Conservation (phyloP, 371 early-diverging fungal species). For the Zychaea mexicana region DNA sequence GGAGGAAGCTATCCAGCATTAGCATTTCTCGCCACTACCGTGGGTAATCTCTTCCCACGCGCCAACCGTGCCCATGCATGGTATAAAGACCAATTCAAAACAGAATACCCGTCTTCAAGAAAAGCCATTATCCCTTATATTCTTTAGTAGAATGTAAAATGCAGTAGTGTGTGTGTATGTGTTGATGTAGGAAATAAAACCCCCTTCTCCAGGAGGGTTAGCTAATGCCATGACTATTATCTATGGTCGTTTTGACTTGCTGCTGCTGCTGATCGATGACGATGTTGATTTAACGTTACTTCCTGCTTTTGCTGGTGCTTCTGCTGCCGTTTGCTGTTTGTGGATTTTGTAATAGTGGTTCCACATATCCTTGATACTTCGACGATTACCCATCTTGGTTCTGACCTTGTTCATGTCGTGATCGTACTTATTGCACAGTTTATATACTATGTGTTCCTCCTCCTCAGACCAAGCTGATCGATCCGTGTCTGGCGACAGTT, state of each 20-base stretch:
- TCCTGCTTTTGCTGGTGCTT: not conserved
- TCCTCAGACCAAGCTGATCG: conserved; percentile 39
- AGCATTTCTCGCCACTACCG: conserved; percentile 51
- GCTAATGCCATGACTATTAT: too few relatives aligned
- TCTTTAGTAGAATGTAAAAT: conserved; percentile 28
- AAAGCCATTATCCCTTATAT: conserved; percentile 67
- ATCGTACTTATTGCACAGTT: conserved; percentile 5
- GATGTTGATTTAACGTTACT: too few relatives aligned
- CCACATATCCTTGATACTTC: conserved; percentile 48
- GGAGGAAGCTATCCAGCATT: conserved; percentile 49
- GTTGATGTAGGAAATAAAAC: too few relatives aligned
- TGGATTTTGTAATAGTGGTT: conserved; percentile 22
- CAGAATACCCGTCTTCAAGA: conserved; percentile 51
- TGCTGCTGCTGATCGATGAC: too few relatives aligned
- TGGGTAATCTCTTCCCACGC: conserved; percentile 64
- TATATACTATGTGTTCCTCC: conserved; percentile 23
- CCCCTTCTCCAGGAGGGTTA: too few relatives aligned
- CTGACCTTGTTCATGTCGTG: conserved; percentile 30
- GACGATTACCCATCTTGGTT: conserved; percentile 13
- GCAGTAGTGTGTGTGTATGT: not conserved
- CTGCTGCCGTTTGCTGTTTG: conserved; percentile 1
- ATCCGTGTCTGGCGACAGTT: conserved; percentile 31
- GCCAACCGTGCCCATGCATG: conserved; percentile 61
- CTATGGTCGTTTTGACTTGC: too few relatives aligned
- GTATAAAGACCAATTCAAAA: conserved; percentile 53